Evolutionary conservation across 1,139 yeast genomes (phyloP).

Genomic region (Meyerozyma athensensis): DNA sequence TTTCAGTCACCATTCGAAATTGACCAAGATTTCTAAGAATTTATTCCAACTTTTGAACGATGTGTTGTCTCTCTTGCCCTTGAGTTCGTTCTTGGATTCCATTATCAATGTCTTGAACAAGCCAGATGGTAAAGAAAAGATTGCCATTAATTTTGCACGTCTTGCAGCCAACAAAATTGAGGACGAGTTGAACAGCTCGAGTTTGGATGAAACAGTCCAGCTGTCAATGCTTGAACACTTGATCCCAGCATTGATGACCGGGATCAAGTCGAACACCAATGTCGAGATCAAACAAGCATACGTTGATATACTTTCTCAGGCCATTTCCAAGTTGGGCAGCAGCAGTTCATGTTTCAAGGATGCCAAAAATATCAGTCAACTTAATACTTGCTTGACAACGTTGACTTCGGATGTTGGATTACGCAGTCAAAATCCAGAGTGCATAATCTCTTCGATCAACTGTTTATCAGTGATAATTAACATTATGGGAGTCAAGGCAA

Average conservation of each 20-base stretch:
- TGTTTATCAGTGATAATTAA: conserved; percentile 67
- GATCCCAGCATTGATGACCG: conserved; percentile 45
- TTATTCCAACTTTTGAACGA: conserved; percentile 51
- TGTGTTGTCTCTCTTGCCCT: conserved; percentile 67
- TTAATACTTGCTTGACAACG: conserved; percentile 47
- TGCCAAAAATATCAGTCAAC: conserved; percentile 39
- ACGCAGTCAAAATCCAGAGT: conserved; percentile 49
- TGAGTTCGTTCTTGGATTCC: conserved; percentile 64
- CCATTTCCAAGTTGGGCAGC: conserved; percentile 59
- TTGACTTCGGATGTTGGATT: conserved; percentile 53
- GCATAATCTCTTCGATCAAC: conserved; percentile 71
- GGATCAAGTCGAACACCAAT: conserved; percentile 36
- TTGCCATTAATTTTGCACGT: conserved; percentile 51
- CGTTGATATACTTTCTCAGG: conserved; percentile 61
- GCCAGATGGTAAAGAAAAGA: conserved; percentile 34
- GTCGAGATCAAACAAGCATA: conserved; percentile 60
- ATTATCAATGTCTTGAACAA: conserved; percentile 53
- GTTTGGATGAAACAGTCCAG: conserved; percentile 38
- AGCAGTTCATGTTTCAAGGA: conserved; percentile 24
- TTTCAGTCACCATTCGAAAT: conserved; percentile 17
- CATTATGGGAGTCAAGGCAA: conserved; percentile 76
- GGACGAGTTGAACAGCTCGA: conserved; percentile 41
- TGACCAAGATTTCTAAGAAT: conserved; percentile 19
- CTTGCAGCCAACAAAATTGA: conserved; percentile 70
- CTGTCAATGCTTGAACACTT: conserved; percentile 39